These are phyloP conservation scores for Aspergillus ochraceus DNA, from an alignment of 2,329 filamentous ascomycete genomes.

Conservation along the genomic window DNA sequence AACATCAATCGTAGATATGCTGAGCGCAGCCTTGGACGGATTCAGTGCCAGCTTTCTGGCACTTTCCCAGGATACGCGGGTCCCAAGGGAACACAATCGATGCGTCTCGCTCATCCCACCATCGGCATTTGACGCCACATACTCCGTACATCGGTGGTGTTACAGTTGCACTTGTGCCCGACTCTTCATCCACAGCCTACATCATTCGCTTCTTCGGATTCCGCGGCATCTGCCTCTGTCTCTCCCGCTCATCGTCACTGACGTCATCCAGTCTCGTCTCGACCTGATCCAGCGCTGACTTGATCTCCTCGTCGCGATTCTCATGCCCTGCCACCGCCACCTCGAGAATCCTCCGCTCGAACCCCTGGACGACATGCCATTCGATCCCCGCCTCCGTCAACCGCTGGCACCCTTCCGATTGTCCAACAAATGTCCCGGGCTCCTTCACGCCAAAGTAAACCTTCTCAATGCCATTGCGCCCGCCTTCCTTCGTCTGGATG, in stretches of 20 bases:
- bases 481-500: slow-evolving; percentile 49
- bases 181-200: slow-evolving; percentile 28
- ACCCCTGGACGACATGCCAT: slow-evolving; percentile 69
- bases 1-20: too few species aligned
- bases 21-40: too few species aligned
- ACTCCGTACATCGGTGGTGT: background rate
- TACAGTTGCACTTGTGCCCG: background rate
- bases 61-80: too few species aligned
- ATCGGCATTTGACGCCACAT: too few species aligned
- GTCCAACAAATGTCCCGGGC: slow-evolving; percentile 83
- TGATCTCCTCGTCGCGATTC: slow-evolving; percentile 32
- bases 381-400: slow-evolving; percentile 71
- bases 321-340: slow-evolving; percentile 83
- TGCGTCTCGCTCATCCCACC: background rate
- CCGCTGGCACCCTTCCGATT: slow-evolving; percentile 72
- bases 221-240: slow-evolving; percentile 38
- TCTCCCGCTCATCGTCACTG: slow-evolving; percentile 37
- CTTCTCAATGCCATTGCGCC: slow-evolving; percentile 64
- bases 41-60: too few species aligned
- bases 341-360: slow-evolving; percentile 77
- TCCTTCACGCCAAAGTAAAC: slow-evolving; percentile 89
- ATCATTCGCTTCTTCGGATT: slow-evolving; percentile 52
- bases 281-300: slow-evolving; percentile 25
- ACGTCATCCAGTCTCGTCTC: slow-evolving; percentile 41
- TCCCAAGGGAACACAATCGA: background rate